Conservation (phyloP, 495 filamentous ascomycete genomes). For the Neurospora sublineolata region DNA sequence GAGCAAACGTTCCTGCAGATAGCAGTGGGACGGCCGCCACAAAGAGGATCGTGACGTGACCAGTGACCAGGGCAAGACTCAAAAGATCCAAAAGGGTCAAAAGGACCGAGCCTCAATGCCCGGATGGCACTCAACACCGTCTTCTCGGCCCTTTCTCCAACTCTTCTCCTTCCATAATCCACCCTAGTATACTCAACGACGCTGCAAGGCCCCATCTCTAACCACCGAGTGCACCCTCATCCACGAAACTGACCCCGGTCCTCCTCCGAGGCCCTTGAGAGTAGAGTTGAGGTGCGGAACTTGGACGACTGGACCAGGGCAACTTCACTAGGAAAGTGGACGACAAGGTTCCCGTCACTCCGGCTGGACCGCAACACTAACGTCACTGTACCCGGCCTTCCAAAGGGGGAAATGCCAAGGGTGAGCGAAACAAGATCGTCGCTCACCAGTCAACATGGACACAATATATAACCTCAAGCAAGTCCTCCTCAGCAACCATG, state of each 20-base stretch:
- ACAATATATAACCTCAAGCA: constrained; percentile 1
- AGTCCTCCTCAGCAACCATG: background rate
- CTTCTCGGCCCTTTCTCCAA: background rate
- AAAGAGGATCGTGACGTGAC: background rate
- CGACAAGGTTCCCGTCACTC: background rate
- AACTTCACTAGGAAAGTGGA: background rate
- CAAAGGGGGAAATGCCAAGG: background rate
- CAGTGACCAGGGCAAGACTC: background rate
- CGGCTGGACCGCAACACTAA: background rate
- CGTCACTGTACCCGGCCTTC: background rate
- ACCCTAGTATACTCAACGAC: background rate
- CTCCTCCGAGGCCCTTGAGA: background rate
- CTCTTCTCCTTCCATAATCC: background rate
- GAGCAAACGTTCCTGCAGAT: background rate
- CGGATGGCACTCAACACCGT: background rate
- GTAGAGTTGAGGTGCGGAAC: background rate
- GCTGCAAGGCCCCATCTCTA: background rate
- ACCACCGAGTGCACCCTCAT: background rate
- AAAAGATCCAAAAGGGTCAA: background rate
- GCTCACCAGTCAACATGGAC: background rate
- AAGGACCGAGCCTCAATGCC: background rate
- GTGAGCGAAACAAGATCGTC: background rate
- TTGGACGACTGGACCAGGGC: background rate
- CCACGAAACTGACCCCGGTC: background rate
- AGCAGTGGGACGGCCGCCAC: background rate